phyloP scores from a whole-genome alignment of 805 yeast species.

The Priceomyces castillae region DNA sequence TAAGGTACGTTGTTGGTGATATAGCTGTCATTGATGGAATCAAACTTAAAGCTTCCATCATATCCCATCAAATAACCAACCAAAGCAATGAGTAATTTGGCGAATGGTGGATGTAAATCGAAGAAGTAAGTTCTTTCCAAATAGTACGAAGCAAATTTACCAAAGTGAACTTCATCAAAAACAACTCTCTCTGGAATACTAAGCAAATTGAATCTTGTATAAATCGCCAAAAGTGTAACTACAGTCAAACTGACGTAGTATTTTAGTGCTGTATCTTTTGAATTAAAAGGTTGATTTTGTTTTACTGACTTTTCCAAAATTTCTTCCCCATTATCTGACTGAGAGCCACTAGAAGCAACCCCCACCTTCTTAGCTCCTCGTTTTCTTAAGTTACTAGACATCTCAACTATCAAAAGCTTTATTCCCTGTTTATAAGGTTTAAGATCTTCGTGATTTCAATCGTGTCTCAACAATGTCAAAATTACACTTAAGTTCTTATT shows the following conservation, averaged over 20 bases:
- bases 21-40: conserved; percentile 82
- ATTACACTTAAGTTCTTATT: background rate
- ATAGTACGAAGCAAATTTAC: conserved; percentile 82
- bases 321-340: conserved; percentile 5
- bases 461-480: background rate
- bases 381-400: conserved; percentile 29
- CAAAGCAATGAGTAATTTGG: conserved; percentile 85
- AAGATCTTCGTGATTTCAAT: background rate
- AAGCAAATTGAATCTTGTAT: conserved; percentile 59
- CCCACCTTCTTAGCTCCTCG: conserved; percentile 23
- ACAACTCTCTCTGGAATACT: conserved; percentile 73
- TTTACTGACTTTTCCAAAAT: conserved; percentile 1
- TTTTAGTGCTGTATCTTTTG: conserved; percentile 26
- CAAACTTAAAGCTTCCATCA: conserved; percentile 89
- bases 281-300: conserved; percentile 5
- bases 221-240: conserved; percentile 44
- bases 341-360: conserved; percentile 4
- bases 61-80: conserved; percentile 89
- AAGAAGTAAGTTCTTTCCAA: conserved; percentile 88
- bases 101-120: conserved; percentile 98
- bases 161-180: conserved; percentile 85
- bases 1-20: conserved; percentile 80
- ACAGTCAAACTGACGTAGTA: conserved; percentile 34
- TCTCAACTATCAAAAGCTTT: conserved; percentile 6
- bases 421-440: background rate